phyloP scores from a whole-genome alignment of 2,329 filamentous ascomycete genomes.

The Periglandula ipomoeae region DNA sequence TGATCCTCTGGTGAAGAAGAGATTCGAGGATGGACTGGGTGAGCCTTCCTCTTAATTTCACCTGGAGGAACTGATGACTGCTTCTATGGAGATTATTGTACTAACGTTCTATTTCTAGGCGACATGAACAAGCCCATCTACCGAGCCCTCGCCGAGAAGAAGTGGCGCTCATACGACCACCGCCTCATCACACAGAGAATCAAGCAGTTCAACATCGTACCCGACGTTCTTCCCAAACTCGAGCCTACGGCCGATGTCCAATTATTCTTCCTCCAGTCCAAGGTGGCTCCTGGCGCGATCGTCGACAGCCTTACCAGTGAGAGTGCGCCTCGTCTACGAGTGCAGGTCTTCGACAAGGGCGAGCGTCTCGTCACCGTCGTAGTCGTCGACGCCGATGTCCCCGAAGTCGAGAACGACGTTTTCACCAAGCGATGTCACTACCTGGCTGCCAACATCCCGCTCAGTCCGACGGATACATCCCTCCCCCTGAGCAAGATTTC shows the following conservation, averaged over 20 bases:
- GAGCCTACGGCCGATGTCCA: conserved; percentile 72
- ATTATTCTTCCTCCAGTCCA: conserved; percentile 65
- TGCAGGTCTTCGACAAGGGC: conserved; percentile 78
- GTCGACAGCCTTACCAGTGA: conserved; percentile 69
- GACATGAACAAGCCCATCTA: conserved; percentile 98
- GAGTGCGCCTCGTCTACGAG: conserved; percentile 61
- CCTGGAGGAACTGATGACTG: not conserved
- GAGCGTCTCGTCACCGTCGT: conserved; percentile 75
- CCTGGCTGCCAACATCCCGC: conserved; percentile 59
- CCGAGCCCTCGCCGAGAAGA: conserved; percentile 73
- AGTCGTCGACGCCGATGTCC: conserved; percentile 86
- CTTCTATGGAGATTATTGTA: not conserved
- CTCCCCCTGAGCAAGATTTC: conserved; percentile 57
- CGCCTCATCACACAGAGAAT: conserved; percentile 78
- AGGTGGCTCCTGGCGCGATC: conserved; percentile 67
- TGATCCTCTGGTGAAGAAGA: conserved; percentile 86
- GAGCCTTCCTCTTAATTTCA: conserved; percentile 18
- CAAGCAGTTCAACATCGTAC: conserved; percentile 75
- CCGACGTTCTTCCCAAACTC: conserved; percentile 76
- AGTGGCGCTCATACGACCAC: conserved; percentile 80
- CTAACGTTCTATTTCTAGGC: conserved; percentile 38
- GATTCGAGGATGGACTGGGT: conserved; percentile 88
- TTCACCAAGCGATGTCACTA: conserved; percentile 83
- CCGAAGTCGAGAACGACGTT: conserved; percentile 61
- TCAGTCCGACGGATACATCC: conserved; percentile 43